Evolutionary conservation across 305 asterid species (phyloP).

Genomic region (Rubia occidens): DNA sequence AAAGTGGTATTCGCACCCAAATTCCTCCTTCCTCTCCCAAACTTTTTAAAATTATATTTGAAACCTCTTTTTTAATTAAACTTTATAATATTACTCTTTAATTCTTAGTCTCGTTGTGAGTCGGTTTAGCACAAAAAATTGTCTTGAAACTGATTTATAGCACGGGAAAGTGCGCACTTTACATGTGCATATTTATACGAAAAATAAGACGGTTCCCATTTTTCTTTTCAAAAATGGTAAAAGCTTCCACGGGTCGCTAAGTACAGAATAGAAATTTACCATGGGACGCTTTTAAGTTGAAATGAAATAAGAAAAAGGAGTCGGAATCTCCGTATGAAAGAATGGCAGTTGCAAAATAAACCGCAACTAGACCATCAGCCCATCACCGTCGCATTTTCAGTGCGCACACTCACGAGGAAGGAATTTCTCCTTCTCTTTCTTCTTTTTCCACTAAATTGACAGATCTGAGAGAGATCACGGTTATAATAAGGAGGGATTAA

Average conservation of each 20-base stretch:
- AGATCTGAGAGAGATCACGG: conserved; percentile 14
- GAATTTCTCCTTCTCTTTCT: not conserved
- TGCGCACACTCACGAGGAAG: not conserved
- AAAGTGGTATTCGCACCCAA: too few relatives aligned
- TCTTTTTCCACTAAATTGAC: not conserved
- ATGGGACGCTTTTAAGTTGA: not conserved
- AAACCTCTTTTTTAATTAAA: too few relatives aligned
- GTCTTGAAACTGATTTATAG: too few relatives aligned
- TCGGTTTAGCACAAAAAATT: too few relatives aligned
- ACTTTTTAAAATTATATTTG: too few relatives aligned
- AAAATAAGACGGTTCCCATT: too few relatives aligned
- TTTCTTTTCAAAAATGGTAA: too few relatives aligned
- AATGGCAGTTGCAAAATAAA: conserved; percentile 15
- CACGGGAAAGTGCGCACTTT: too few relatives aligned
- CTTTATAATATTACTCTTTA: too few relatives aligned
- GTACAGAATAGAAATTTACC: not conserved
- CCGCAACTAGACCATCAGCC: conserved; percentile 2
- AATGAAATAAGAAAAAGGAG: not conserved
- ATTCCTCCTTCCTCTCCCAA: too few relatives aligned
- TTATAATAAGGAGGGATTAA: not conserved
- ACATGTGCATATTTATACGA: too few relatives aligned
- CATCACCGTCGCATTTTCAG: conserved; percentile 1
- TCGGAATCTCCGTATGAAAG: conserved; percentile 10
- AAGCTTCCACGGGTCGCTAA: not conserved
- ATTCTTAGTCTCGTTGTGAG: too few relatives aligned